Percentiles rank a stretch among this genome's conserved stretches.
phyloP scores from a whole-genome alignment of 2,329 filamentous ascomycete species.

The Diplodia mutila region DNA sequence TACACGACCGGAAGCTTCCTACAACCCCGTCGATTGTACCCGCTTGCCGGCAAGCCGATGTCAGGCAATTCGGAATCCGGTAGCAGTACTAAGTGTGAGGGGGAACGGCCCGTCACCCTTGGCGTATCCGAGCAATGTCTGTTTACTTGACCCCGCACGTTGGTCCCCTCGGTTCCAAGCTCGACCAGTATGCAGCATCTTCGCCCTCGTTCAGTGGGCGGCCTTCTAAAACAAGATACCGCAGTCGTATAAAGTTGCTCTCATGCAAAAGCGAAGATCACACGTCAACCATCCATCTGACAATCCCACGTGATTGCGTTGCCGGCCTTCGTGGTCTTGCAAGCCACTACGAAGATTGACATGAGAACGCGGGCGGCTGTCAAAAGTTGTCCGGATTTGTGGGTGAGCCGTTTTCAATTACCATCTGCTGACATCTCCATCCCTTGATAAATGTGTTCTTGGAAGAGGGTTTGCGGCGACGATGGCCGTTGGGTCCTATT shows the following conservation, averaged over 20 bases:
- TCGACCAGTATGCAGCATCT: neutral
- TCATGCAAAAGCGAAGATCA: too few relatives aligned
- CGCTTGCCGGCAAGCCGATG: neutral
- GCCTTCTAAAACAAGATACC: too few relatives aligned
- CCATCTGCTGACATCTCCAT: neutral
- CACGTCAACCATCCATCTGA: too few relatives aligned
- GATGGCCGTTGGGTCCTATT: neutral
- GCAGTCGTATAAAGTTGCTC: too few relatives aligned
- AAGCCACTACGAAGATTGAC: too few relatives aligned
- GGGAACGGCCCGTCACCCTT: neutral
- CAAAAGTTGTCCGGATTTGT: too few relatives aligned
- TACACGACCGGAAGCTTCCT: neutral
- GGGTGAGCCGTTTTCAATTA: too few relatives aligned
- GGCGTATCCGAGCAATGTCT: neutral
- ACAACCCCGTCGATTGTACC: neutral
- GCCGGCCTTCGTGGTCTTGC: too few relatives aligned
- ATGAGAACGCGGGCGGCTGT: too few relatives aligned
- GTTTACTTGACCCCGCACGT: neutral
- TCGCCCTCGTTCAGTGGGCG: neutral
- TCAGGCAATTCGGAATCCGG: neutral
- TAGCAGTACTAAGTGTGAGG: neutral
- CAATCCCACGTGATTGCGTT: too few relatives aligned
- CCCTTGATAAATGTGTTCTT: too few relatives aligned
- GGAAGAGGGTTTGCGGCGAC: neutral
- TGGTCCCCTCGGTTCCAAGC: neutral